These are phyloP conservation scores for Exophiala aquamarina DNA, from an alignment of 2,329 filamentous ascomycete species.

Conservation along the genomic window DNA sequence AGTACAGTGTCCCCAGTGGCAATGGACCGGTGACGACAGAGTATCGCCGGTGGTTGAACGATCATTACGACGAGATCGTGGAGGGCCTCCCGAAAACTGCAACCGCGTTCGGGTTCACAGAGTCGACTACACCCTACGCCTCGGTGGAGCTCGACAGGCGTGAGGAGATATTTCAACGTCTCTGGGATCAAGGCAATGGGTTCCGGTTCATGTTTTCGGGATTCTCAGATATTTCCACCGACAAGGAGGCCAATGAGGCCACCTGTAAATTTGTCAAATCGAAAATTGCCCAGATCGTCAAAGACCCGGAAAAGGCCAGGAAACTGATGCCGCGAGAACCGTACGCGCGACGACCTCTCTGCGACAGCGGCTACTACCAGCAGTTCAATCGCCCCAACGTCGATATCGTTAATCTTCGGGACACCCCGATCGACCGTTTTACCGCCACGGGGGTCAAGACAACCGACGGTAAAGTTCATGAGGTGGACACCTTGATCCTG, in stretches of 20 bases:
- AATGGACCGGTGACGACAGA: slow-evolving; percentile 6
- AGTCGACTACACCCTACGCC: slow-evolving; percentile 26
- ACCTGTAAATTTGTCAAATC: slow-evolving; percentile 38
- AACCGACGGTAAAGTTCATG: slow-evolving; percentile 25
- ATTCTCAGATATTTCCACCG: slow-evolving; percentile 38
- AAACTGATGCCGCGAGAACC: slow-evolving; percentile 50
- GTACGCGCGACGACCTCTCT: slow-evolving; percentile 51
- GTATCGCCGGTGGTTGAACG: slow-evolving; percentile 29
- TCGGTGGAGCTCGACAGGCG: slow-evolving; percentile 14
- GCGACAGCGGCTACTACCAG: slow-evolving; percentile 55
- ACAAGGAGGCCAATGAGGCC: slow-evolving; percentile 40
- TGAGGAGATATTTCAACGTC: slow-evolving; percentile 31
- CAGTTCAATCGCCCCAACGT: slow-evolving; percentile 49
- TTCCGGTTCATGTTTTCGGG: slow-evolving; percentile 40
- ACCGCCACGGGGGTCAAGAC: slow-evolving; percentile 30
- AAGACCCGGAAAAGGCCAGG: slow-evolving; percentile 33
- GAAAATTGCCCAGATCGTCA: slow-evolving; percentile 34
- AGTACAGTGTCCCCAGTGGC: slow-evolving; percentile 12
- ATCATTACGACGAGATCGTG: slow-evolving; percentile 35
- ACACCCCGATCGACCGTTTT: slow-evolving; percentile 30
- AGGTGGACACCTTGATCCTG: slow-evolving; percentile 30
- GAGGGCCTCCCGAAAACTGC: slow-evolving; percentile 29
- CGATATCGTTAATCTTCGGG: slow-evolving; percentile 39
- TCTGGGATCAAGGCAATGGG: slow-evolving; percentile 35
- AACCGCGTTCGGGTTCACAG: slow-evolving; percentile 22